Percentiles rank a stretch among this genome's conserved stretches.
phyloP scores from a whole-genome alignment of 768 basidiomycete species.

The Rubroboletus pulcherrimus region DNA sequence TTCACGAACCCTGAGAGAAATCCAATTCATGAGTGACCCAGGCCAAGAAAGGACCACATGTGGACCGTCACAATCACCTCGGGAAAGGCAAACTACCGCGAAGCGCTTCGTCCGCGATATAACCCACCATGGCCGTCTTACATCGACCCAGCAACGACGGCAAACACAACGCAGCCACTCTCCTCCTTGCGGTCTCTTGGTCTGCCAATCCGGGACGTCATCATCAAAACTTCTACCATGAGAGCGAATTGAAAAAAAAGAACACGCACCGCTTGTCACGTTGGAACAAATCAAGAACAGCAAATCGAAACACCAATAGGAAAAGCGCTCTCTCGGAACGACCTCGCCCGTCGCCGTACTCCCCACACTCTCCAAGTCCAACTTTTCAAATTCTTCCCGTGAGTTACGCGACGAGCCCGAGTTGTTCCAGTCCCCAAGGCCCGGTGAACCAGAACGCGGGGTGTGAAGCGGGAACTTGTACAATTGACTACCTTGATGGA shows the following conservation, averaged over 20 bases:
- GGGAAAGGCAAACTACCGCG: constrained; percentile 89
- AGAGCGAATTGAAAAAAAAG: background rate
- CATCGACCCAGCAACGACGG: constrained; percentile 78
- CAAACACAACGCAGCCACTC: constrained; percentile 71
- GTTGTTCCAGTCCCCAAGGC: constrained; percentile 4
- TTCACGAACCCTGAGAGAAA: constrained; percentile 61
- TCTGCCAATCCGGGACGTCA: constrained; percentile 39
- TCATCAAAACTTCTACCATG: background rate
- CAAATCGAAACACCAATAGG: constrained; percentile 91
- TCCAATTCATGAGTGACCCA: background rate
- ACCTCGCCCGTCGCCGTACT: constrained; percentile 55
- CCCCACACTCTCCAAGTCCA: constrained; percentile 45
- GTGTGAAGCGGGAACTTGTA: constrained; percentile 34
- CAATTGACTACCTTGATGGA: constrained; percentile 69
- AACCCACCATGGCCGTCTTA: constrained; percentile 59
- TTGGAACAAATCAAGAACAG: constrained; percentile 78
- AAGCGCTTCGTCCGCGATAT: constrained; percentile 79
- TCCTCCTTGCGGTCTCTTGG: constrained; percentile 51
- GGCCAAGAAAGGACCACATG: too few relatives aligned
- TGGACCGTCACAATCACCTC: constrained; percentile 44
- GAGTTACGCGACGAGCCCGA: constrained; percentile 10
- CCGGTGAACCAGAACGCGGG: constrained; percentile 10
- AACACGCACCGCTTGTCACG: constrained; percentile 49
- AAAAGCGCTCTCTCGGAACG: constrained; percentile 77
- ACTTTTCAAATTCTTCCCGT: constrained; percentile 32